Evolutionary conservation across 192 early-diverging fungal genomes (phyloP), one percentile per base, ranked within the genome.

Genomic region (Entomortierella beljakovae): DNA sequence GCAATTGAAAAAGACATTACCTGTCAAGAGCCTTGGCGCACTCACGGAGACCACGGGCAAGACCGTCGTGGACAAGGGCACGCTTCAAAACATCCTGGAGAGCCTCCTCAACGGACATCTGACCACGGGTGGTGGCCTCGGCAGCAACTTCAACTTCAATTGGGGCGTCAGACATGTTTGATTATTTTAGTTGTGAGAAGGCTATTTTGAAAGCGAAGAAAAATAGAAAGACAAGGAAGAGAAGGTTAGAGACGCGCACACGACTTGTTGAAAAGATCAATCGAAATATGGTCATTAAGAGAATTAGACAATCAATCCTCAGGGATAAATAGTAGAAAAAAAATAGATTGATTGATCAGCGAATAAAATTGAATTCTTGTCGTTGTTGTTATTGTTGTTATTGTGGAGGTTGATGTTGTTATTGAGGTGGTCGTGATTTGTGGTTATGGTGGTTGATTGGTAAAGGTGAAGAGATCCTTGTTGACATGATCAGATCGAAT

Each of bases 31-130:
- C 96, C 92, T 97, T 97, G 85, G 93, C 94, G 83, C 91, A 92
- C 90, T 99, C 94, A 82, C 96, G 88, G 86, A 97, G 88, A 88
- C 98, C 98, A 81, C 98, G 96, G 65, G 94, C 95, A 82, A 99
- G 94, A 68, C 96, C 96, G 83, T 97, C 96, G 92, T 95, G 91
- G 80, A 95, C 89, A 62, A 99, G 90, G 63, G 98, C 91, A 85
- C 93, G 93, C 89, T 95, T 95, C 80, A 99, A 90, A 57, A 99
- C 98, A 74, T 97, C 92, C 88, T 97, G 94, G 80, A 99, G 94
- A 66, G 98, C 96, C 84, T 98, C 96, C 89, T 97, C 95, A 66
- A 98, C 90, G 80, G 69, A 70, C 82, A 88, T 87, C 73, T 86
- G 83, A 25, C 87, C 85, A 58, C 83, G 77, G 73, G 88, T 76